Conservation (phyloP, 768 basidiomycete genomes). For the Clathrus columnatus region DNA sequence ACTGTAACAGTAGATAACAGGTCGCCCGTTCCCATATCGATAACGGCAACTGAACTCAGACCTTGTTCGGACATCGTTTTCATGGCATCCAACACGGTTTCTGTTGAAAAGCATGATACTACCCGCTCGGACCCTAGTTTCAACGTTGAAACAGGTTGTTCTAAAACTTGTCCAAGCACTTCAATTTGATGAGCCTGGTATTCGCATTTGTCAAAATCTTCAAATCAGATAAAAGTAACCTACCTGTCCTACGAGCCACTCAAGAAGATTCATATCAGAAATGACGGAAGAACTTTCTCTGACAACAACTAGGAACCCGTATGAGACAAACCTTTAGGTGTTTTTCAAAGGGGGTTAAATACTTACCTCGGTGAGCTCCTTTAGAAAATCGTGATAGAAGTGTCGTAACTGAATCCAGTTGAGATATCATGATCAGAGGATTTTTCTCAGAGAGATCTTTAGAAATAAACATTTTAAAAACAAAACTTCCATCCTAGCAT, state of each 20-base stretch:
- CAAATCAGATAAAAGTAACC: neutral
- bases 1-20: conserved; percentile 73
- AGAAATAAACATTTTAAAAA: neutral
- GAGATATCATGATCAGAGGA: conserved; percentile 52
- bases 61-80: conserved; percentile 78
- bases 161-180: conserved; percentile 46
- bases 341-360: neutral
- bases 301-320: conserved; percentile 34
- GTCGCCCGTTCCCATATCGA: conserved; percentile 52
- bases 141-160: conserved; percentile 43
- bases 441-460: conserved; percentile 83
- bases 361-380: conserved; percentile 61
- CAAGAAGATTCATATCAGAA: conserved; percentile 39
- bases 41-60: conserved; percentile 72
- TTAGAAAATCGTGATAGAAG: conserved; percentile 58
- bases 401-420: conserved; percentile 55
- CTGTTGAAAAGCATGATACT: conserved; percentile 50
- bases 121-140: conserved; percentile 31
- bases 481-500: conserved; percentile 4
- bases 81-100: conserved; percentile 73
- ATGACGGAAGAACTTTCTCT: conserved; percentile 56
- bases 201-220: neutral
- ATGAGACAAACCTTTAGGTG: neutral
- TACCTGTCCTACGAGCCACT: conserved; percentile 15
- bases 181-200: conserved; percentile 30